phyloP scores from a whole-genome alignment of 345 rosid genomes.

The Boechera divaricarpa region DNA sequence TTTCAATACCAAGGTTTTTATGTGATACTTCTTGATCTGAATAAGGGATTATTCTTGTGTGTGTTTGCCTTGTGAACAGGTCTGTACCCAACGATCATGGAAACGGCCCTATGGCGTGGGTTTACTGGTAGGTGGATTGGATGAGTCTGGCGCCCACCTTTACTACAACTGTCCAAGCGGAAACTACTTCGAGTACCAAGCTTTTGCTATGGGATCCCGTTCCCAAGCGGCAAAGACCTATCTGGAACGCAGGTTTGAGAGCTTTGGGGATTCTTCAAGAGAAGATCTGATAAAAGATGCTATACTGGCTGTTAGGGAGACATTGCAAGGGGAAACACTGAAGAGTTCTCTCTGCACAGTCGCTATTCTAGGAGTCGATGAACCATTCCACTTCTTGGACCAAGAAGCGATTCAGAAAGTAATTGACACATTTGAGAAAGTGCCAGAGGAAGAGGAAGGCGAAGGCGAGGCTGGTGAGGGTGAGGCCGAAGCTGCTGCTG shows the following conservation, averaged over 20 bases:
- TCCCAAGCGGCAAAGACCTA: conserved; percentile 99
- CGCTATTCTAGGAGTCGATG: conserved; percentile 84
- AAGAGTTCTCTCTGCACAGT: conserved; percentile 89
- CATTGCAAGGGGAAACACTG: conserved; percentile 92
- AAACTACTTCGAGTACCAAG: conserved; percentile 96
- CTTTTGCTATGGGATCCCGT: conserved; percentile 97
- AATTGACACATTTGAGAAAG: conserved; percentile 84
- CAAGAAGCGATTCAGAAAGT: conserved; percentile 82
- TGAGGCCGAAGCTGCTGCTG: conserved; percentile 46
- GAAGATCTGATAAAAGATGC: conserved; percentile 94
- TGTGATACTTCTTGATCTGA: conserved; percentile 3
- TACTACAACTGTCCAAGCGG: conserved; percentile 99
- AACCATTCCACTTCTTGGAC: conserved; percentile 83
- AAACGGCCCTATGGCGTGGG: conserved; percentile 98
- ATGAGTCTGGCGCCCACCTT: conserved; percentile 95
- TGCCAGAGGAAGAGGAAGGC: conserved; percentile 63
- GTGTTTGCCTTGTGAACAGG: conserved; percentile 58
- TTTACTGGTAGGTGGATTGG: conserved; percentile 88
- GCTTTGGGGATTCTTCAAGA: conserved; percentile 72
- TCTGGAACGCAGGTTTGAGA: conserved; percentile 87
- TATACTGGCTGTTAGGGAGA: conserved; percentile 88
- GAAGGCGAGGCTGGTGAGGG: conserved; percentile 52
- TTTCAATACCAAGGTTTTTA: background rate
- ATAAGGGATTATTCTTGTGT: conserved; percentile 16
- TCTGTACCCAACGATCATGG: conserved; percentile 99